Evolutionary conservation across 768 basidiomycete species (phyloP).

Genomic region (Mycena pura): DNA sequence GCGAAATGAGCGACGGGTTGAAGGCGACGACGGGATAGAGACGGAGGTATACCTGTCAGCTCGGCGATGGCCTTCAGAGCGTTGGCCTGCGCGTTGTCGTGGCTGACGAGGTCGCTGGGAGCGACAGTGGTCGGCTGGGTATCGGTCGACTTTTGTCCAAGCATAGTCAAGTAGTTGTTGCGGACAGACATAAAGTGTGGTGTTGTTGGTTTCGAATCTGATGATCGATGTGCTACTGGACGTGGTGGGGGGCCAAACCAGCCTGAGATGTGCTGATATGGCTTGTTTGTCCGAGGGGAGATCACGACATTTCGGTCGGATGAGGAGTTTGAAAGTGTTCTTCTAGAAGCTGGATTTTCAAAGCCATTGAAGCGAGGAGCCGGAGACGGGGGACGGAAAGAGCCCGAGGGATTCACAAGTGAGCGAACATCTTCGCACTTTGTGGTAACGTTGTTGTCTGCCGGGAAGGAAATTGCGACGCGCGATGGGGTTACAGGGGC

Average conservation of each 20-base stretch:
- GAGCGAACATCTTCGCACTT: conserved; percentile 21
- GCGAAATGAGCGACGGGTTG: not conserved
- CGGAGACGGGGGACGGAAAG: conserved; percentile 25
- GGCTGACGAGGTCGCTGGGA: not conserved
- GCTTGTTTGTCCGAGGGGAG: conserved; percentile 20
- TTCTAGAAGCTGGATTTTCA: conserved; percentile 45
- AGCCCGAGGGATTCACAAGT: conserved; percentile 11
- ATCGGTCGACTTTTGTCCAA: conserved; percentile 42
- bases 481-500: not conserved
- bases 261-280: conserved; percentile 52
- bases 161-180: conserved; percentile 57
- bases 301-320: conserved; percentile 47
- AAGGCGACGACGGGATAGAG: conserved; percentile 4
- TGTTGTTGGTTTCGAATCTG: conserved; percentile 30
- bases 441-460: conserved; percentile 1
- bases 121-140: conserved; percentile 10
- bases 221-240: conserved; percentile 46
- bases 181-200: conserved; percentile 39
- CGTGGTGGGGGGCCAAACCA: conserved; percentile 62
- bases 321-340: conserved; percentile 36
- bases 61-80: not conserved
- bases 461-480: conserved; percentile 25
- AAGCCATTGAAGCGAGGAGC: conserved; percentile 28
- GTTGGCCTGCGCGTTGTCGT: no score
- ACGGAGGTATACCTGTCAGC: conserved; percentile 13